phyloP scores from a whole-genome alignment of 106 monocot species.

The Apostasia shenzhenica region DNA sequence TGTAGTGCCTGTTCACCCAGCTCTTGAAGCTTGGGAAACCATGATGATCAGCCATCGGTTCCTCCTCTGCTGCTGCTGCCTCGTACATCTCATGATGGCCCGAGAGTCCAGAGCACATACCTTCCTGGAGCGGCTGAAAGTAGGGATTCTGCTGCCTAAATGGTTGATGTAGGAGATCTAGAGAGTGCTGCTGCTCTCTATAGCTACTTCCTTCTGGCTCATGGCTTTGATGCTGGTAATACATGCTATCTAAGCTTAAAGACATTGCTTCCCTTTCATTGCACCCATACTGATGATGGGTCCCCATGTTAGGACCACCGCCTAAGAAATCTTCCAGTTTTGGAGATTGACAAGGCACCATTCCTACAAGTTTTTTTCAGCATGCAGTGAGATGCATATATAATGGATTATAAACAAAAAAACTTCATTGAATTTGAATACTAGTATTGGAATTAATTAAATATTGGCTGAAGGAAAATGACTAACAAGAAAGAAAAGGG shows the following conservation, averaged over 20 bases:
- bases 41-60: slow-evolving; percentile 21
- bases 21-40: slow-evolving; percentile 34
- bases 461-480: slow-evolving; percentile 2
- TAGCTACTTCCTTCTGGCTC: slow-evolving; percentile 25
- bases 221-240: slow-evolving; percentile 47
- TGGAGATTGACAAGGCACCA: slow-evolving; percentile 66
- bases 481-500: neutral
- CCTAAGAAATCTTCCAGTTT: slow-evolving; percentile 97
- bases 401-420: neutral
- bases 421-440: neutral
- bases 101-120: slow-evolving; percentile 31
- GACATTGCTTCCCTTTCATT: slow-evolving; percentile 77
- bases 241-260: slow-evolving; percentile 93
- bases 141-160: slow-evolving; percentile 24
- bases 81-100: slow-evolving; percentile 29
- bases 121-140: slow-evolving; percentile 55
- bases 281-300: slow-evolving; percentile 62
- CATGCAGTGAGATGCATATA: slow-evolving; percentile 12
- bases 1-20: slow-evolving; percentile 35
- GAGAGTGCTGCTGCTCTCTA: slow-evolving; percentile 15
- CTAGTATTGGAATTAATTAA: neutral
- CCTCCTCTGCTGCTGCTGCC: slow-evolving; percentile 23
- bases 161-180: slow-evolving; percentile 34
- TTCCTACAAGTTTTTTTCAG: slow-evolving; percentile 9
- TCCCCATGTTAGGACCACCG: slow-evolving; percentile 74